A percentile compares a stretch with the other conserved stretches of the same genome.
Evolutionary conservation across 2,329 filamentous ascomycete species (phyloP).

Genomic region (Knoxdaviesia proteae): DNA sequence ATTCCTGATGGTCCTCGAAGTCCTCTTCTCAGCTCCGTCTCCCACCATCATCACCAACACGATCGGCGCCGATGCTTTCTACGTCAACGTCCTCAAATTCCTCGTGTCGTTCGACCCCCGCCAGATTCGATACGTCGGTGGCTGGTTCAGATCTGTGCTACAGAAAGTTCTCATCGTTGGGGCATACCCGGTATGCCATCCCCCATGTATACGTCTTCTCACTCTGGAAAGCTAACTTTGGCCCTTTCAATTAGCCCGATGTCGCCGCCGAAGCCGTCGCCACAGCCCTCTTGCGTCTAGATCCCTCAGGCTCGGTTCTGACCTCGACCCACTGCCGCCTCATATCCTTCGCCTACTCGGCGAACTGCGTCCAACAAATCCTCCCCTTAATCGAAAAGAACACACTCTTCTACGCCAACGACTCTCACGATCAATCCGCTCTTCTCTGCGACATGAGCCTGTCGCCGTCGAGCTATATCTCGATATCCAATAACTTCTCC

Average conservation of each 20-base stretch:
- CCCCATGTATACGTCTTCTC: too few relatives aligned
- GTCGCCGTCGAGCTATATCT: constrained; percentile 35
- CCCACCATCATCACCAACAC: too few relatives aligned
- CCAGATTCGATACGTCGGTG: constrained; percentile 30
- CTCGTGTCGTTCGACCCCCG: constrained; percentile 25
- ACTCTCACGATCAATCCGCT: constrained; percentile 13
- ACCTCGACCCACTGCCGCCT: constrained; percentile 41
- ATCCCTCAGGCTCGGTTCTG: constrained; percentile 44
- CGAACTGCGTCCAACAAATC: constrained; percentile 28
- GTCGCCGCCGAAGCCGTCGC: constrained; percentile 24
- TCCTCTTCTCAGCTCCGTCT: constrained; percentile 9
- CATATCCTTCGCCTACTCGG: constrained; percentile 35
- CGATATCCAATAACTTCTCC: constrained; percentile 34
- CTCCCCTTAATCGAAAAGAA: constrained; percentile 41
- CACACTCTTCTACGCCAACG: constrained; percentile 43
- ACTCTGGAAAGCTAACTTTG: too few relatives aligned
- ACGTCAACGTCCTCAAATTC: constrained; percentile 21
- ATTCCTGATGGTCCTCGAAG: constrained; percentile 25
- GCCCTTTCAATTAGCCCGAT: constrained; percentile 15
- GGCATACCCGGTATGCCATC: neutral
- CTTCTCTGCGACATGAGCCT: constrained; percentile 24
- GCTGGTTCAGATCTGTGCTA: constrained; percentile 21
- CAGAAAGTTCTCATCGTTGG: constrained; percentile 16
- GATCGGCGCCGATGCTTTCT: too few relatives aligned
- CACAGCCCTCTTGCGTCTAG: constrained; percentile 39